Percentiles rank a stretch among this genome's conserved stretches.
These are phyloP conservation scores for Trichomonascus vanleenenianus DNA, from an alignment of 805 yeast genomes.

Conservation along the genomic window DNA sequence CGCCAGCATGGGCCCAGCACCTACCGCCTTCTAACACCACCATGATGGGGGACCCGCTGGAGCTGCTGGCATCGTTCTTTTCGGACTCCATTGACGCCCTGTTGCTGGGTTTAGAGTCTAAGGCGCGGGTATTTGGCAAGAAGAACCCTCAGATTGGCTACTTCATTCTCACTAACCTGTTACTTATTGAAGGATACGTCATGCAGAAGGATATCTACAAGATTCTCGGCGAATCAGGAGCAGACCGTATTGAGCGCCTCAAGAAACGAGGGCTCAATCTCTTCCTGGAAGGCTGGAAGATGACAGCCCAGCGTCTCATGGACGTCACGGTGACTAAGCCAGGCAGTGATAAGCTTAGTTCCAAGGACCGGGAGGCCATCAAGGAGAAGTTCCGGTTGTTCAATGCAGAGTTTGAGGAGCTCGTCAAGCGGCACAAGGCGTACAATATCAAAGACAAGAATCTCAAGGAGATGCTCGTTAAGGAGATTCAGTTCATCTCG, in stretches of 20 bases:
- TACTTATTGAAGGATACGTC: conserved; percentile 66
- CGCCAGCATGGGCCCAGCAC: conserved; percentile 45
- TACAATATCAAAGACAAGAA: conserved; percentile 60
- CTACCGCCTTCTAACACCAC: conserved; percentile 39
- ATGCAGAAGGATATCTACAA: conserved; percentile 35
- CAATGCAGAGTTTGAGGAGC: conserved; percentile 75
- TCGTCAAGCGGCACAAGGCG: conserved; percentile 56
- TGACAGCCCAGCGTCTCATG: conserved; percentile 66
- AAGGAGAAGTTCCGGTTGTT: conserved; percentile 81
- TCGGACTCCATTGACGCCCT: conserved; percentile 76
- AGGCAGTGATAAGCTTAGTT: conserved; percentile 38
- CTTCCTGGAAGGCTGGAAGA: conserved; percentile 70
- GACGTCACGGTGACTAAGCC: conserved; percentile 67
- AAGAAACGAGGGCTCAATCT: conserved; percentile 66
- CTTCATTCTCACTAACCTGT: conserved; percentile 60
- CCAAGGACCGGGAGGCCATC: conserved; percentile 72
- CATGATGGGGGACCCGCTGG: conserved; percentile 37
- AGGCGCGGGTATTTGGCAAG: conserved; percentile 35
- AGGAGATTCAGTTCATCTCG: conserved; percentile 65
- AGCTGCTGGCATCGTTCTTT: conserved; percentile 55
- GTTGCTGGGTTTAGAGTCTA: conserved; percentile 54
- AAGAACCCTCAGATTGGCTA: conserved; percentile 47
- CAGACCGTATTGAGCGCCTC: conserved; percentile 55
- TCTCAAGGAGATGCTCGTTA: conserved; percentile 53
- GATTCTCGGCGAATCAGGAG: conserved; percentile 52